These are phyloP conservation scores for Seminavis robusta DNA, from an alignment of 108 stramenopile genomes.

Conservation along the genomic window DNA sequence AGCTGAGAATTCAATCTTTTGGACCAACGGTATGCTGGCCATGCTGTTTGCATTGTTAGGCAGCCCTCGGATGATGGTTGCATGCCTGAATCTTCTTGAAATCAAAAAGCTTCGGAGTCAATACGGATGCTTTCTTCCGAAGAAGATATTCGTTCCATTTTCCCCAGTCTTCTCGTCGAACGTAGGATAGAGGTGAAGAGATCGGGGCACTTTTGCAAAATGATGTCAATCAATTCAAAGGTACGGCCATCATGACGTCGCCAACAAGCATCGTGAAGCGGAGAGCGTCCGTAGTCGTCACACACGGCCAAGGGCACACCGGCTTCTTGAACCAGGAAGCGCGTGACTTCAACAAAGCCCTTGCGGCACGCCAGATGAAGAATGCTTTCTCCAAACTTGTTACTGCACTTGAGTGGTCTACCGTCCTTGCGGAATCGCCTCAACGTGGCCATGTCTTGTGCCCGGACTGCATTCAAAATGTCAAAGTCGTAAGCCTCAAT, in stretches of 20 bases:
- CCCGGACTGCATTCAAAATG: constrained; percentile 10
- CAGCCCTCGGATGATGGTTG: too few relatives aligned
- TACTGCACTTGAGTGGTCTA: too few relatives aligned
- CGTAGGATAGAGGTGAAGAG: constrained; percentile 55
- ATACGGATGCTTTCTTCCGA: too few relatives aligned
- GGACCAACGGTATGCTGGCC: too few relatives aligned
- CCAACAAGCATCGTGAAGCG: constrained; percentile 78
- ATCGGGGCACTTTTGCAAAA: constrained; percentile 23
- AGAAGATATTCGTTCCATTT: too few relatives aligned
- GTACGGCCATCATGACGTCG: constrained; percentile 42
- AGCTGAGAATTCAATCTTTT: too few relatives aligned
- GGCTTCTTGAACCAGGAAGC: constrained; percentile 44
- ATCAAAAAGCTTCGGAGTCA: too few relatives aligned
- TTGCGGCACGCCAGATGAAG: constrained; percentile 69
- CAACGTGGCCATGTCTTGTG: neutral
- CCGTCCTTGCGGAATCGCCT: too few relatives aligned
- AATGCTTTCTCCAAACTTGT: too few relatives aligned
- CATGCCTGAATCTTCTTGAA: too few relatives aligned
- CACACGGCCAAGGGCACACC: constrained; percentile 38
- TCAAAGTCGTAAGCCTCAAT: too few relatives aligned
- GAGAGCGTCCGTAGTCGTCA: constrained; percentile 78
- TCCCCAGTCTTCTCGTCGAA: constrained; percentile 49
- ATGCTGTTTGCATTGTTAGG: too few relatives aligned
- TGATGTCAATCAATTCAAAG: constrained; percentile 24
- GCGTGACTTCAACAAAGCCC: constrained; percentile 27